phyloP scores from a whole-genome alignment of 2,329 filamentous ascomycete genomes.

The Tolypocladium sp. region DNA sequence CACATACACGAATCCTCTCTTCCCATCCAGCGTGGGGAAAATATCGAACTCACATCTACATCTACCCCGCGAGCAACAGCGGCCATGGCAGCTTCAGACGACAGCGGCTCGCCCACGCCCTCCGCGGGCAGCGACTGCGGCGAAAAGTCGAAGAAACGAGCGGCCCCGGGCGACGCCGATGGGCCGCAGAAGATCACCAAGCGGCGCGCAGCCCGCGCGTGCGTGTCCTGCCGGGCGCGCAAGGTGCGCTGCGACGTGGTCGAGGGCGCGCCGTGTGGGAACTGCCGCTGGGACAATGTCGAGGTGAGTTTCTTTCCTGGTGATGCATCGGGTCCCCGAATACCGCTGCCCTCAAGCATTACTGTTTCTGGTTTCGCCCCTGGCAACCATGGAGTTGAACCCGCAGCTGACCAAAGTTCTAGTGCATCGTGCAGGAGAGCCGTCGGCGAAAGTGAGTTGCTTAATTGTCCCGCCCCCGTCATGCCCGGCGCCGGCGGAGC shows the following conservation, averaged over 20 bases:
- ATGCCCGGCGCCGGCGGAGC: not conserved
- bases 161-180: constrained; percentile 16
- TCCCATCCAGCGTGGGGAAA: not conserved
- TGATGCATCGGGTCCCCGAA: not conserved
- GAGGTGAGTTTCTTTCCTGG: constrained; percentile 41
- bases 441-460: constrained; percentile 71
- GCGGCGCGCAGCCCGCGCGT: constrained; percentile 82
- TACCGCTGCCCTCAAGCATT: not conserved
- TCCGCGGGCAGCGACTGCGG: constrained; percentile 13
- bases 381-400: not conserved
- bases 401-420: constrained; percentile 1
- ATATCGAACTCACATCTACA: not conserved
- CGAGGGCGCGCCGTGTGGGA: constrained; percentile 78
- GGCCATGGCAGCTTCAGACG: constrained; percentile 13
- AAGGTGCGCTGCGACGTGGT: constrained; percentile 94
- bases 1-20: not conserved
- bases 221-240: constrained; percentile 76
- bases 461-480: not conserved
- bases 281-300: constrained; percentile 73
- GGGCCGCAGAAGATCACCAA: constrained; percentile 50
- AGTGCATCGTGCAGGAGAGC: constrained; percentile 68
- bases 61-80: not conserved
- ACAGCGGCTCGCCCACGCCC: constrained; percentile 18
- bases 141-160: constrained; percentile 22
- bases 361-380: not conserved